Base-by-base conservation (phyloP, 106 monocot genomes). In the Phalaenopsis aphrodite region DNA sequence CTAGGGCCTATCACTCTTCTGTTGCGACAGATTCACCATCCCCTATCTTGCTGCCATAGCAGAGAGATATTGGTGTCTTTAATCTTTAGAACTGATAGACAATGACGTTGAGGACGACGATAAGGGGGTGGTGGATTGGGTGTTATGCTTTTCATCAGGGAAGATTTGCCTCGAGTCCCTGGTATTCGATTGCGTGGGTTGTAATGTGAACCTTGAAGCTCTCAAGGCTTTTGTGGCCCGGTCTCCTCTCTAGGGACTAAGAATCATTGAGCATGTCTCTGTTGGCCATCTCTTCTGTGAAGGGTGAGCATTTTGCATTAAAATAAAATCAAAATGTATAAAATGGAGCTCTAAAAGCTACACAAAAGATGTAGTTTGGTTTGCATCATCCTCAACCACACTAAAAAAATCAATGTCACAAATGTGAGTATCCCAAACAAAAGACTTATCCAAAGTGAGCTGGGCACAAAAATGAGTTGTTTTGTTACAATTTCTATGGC, bases 71-170 rank as follows among this genome's bases (percentile, higher is more conserved):
- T 90, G 84, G 94, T 95, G 86, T 41, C 82, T 95, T 42, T 78
- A 88, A 8, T 88, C 88, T 55, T 79, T 95, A 67, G 93, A 95
- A 89, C 89, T 95, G 86, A 85, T 85, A 11, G 95, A 95, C 84
- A 78, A 87, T 74, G 83, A 89, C 39, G 41, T 91, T 19, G 95
- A 93, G 68, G 93, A 89, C 52, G 87, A 85, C 18, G 87, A 87
- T 37, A 82, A 84, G 2, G 88, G 83, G 24, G 48, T 42, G 15
- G 86, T 85, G 4, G 91, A 93, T 68, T 95, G 95, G 95, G 79
- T 95, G 41, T 88, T 89, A 0, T 85, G 46, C 74, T 95, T 95
- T 79, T 91, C 95, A 19, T 83, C 85, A 7, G 80, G 78, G 9
- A 77, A 24, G 8, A 95, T 91, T 0, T 82, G 78, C 56, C 69